Evolutionary conservation across 116 monocot species (phyloP).

Genomic region (Thalassia testudinum): DNA sequence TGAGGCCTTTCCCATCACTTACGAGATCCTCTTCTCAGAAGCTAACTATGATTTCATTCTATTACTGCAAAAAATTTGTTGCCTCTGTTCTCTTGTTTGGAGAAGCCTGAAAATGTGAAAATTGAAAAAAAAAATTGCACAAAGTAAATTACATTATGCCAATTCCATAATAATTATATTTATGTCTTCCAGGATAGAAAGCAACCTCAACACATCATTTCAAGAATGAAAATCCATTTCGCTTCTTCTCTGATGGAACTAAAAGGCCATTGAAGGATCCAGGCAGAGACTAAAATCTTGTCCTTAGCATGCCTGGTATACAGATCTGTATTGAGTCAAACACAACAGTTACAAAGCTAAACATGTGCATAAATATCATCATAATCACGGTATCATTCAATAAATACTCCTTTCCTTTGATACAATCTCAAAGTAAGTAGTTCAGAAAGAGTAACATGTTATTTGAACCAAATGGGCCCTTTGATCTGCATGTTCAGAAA

Average conservation of each 20-base stretch:
- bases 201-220: conserved; percentile 44
- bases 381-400: too few relatives aligned
- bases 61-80: conserved; percentile 94
- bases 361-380: too few relatives aligned
- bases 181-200: conserved; percentile 6
- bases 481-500: too few relatives aligned
- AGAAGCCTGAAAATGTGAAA: conserved; percentile 43
- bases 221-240: conserved; percentile 53
- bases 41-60: conserved; percentile 98
- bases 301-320: conserved; percentile 90
- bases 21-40: conserved; percentile 96
- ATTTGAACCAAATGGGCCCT: too few relatives aligned
- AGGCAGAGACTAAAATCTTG: conserved; percentile 79
- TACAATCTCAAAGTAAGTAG: too few relatives aligned
- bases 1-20: conserved; percentile 68
- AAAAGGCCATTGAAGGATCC: conserved; percentile 69
- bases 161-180: neutral
- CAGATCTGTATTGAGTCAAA: conserved; percentile 39
- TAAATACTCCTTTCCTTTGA: too few relatives aligned
- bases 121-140: neutral
- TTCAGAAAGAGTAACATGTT: too few relatives aligned
- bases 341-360: too few relatives aligned
- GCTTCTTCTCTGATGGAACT: conserved; percentile 64
- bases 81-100: conserved; percentile 85
- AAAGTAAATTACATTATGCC: neutral